A percentile compares a stretch with the other conserved stretches of the same genome.
Conservation (phyloP, 2,329 filamentous ascomycete genomes). For the Scortechinia acanthostroma region DNA sequence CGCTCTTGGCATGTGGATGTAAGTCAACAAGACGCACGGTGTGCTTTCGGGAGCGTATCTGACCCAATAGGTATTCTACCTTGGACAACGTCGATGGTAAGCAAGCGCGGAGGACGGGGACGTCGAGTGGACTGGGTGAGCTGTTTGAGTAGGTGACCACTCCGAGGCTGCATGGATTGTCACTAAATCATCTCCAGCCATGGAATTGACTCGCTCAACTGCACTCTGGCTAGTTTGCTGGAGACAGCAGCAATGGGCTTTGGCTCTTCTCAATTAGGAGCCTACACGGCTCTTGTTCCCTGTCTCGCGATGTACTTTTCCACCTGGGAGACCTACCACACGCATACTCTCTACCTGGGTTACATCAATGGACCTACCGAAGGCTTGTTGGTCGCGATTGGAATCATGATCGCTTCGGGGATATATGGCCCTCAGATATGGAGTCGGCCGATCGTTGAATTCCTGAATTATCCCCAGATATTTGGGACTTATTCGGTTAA, state of each 20-base stretch:
- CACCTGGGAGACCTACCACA: conserved; percentile 99
- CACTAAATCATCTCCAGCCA: conserved; percentile 33
- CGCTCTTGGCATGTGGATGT: conserved; percentile 91
- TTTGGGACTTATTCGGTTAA: conserved; percentile 71
- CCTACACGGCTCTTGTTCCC: conserved; percentile 85
- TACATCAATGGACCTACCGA: conserved; percentile 97
- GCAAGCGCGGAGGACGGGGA: conserved; percentile 88
- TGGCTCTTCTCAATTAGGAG: conserved; percentile 74
- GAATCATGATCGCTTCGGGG: conserved; percentile 79
- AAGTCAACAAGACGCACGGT: too few species aligned
- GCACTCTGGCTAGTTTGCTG: conserved; percentile 82
- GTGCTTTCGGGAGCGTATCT: too few species aligned
- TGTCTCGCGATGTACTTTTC: conserved; percentile 98
- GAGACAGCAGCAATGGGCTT: conserved; percentile 91
- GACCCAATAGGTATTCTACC: too few species aligned
- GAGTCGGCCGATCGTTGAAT: conserved; percentile 65
- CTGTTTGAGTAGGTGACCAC: conserved; percentile 61
- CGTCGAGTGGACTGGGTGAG: conserved; percentile 88
- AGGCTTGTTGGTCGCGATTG: conserved; percentile 80
- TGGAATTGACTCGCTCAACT: conserved; percentile 96
- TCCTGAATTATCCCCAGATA: conserved; percentile 36
- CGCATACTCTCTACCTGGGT: conserved; percentile 90
- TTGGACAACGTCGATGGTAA: conserved; percentile 99
- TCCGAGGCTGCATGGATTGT: neutral
- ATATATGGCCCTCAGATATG: conserved; percentile 84